phyloP scores from a whole-genome alignment of 352 stramenopile genomes.

The Ochromonadaceae sp. region DNA sequence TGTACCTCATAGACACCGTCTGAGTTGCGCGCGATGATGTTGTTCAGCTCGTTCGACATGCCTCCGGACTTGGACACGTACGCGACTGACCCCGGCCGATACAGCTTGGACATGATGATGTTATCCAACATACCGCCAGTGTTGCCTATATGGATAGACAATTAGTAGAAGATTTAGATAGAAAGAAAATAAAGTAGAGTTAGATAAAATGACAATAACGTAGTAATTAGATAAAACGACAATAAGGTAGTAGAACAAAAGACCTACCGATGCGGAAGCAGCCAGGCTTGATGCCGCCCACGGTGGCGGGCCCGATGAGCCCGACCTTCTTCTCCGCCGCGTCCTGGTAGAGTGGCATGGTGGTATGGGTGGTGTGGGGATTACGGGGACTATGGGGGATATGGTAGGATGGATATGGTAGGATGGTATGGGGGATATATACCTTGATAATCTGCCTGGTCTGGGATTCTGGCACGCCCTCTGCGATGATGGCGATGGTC shows the following conservation, averaged over 20 bases:
- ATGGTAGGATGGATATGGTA: too few relatives aligned
- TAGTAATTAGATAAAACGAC: too few relatives aligned
- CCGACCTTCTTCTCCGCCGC: constrained; percentile 69
- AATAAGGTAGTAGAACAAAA: too few relatives aligned
- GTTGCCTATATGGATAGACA: too few relatives aligned
- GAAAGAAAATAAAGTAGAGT: too few relatives aligned
- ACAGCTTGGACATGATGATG: constrained; percentile 91
- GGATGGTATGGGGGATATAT: too few relatives aligned
- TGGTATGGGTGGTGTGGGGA: too few relatives aligned
- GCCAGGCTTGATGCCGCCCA: constrained; percentile 85
- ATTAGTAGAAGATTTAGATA: too few relatives aligned
- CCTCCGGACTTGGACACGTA: constrained; percentile 91
- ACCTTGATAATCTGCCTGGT: constrained; percentile 81
- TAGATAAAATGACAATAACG: too few relatives aligned
- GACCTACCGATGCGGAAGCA: constrained; percentile 90
- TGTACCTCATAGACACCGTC: constrained; percentile 90
- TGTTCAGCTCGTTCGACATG: constrained; percentile 95
- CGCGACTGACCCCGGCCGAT: constrained; percentile 73
- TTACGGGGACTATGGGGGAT: too few relatives aligned
- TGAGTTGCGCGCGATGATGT: constrained; percentile 86
- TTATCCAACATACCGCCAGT: constrained; percentile 94
- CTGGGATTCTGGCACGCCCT: constrained; percentile 85
- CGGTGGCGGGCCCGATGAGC: constrained; percentile 84
- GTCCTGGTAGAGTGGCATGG: constrained; percentile 11
- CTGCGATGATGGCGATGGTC: constrained; percentile 89